Evolutionary conservation across 2,329 filamentous ascomycete species (phyloP), one percentile per base, ranked within the genome.

Genomic region (Colletotrichum trifolii): DNA sequence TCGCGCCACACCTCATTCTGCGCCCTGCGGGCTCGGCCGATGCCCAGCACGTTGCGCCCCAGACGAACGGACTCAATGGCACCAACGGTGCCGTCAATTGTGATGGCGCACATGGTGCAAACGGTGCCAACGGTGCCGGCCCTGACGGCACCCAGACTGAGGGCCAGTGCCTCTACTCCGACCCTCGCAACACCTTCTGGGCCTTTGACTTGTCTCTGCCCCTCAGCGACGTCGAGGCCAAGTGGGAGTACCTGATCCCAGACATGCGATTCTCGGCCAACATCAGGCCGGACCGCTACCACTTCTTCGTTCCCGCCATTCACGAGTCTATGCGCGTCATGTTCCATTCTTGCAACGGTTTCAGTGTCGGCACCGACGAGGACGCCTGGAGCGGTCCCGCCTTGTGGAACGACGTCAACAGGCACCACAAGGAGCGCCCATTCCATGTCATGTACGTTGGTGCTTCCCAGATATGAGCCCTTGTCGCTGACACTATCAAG

Each of bases 321-420:
- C 87, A 88, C 48, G 90, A 97, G 77, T 92, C 92, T 5, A 98
- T 99, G 95, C 93, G 97, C 74, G 92, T 97, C 74, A 97, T 98
- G 93, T 99, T 97, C 79, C 92, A 97, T 81, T 97, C 93, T 62
- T 97, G 96, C 81, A 99, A 99, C 77, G 96, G 96, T 13, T 99
- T 99, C 81, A 95, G 92, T 70, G 85, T 96, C 43, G 92, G 91
- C 58, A 95, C 93, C 4, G 91, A 97, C 75, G 89, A 96, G 66
- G 89, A 92, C 54, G 89, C 90, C 46, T 97, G 94, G 82, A 95
- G 91, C 73, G 96, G 96, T 0, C 91, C 93, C n/a, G 93, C 93
- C 5, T 81, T 99, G 61, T 99, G 96, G 96, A 93, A 96, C 72
- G 95, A 99, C 74, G 94, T 98, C 9, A 77, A 94, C 69, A 91